Percentiles rank a stretch among this genome's conserved stretches.
These are phyloP conservation scores for Oenanthe sinensis DNA, from an alignment of 129 eudicot genomes.

Conservation along the genomic window DNA sequence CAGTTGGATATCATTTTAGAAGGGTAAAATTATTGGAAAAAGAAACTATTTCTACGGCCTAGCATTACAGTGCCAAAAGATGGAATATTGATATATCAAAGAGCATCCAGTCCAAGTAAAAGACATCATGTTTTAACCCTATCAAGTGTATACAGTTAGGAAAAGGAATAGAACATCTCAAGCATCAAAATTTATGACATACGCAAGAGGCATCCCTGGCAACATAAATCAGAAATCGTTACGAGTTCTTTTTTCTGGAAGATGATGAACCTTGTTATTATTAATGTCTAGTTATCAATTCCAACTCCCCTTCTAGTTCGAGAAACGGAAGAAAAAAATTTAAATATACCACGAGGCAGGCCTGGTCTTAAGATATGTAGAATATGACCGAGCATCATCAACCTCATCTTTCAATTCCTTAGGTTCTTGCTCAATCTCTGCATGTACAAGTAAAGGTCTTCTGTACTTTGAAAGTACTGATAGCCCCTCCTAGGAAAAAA, in stretches of 20 bases:
- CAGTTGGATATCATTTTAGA: neutral
- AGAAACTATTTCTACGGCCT: neutral
- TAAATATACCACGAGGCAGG: slow-evolving; percentile 69
- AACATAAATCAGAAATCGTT: neutral
- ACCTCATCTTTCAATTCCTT: slow-evolving; percentile 26
- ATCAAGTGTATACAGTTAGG: neutral
- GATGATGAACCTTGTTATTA: neutral
- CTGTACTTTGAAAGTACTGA: slow-evolving; percentile 61
- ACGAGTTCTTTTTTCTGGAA: neutral
- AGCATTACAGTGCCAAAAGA: neutral
- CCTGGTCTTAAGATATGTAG: slow-evolving; percentile 81
- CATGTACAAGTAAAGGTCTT: slow-evolving; percentile 96
- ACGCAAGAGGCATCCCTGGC: neutral
- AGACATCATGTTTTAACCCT: neutral
- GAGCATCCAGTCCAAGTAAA: neutral
- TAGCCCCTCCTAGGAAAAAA: slow-evolving; percentile 59
- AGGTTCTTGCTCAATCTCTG: slow-evolving; percentile 60
- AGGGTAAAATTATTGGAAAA: neutral
- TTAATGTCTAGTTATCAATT: neutral
- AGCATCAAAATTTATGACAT: neutral
- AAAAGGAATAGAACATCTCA: neutral
- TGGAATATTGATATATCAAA: neutral
- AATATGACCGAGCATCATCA: slow-evolving; percentile 56
- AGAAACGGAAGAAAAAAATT: neutral
- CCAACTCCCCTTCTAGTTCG: neutral